Percentiles rank a stretch among this genome's conserved stretches.
Evolutionary conservation across 164 flowering plant genomes (phyloP).

Genomic region (Hamamelis virginiana): DNA sequence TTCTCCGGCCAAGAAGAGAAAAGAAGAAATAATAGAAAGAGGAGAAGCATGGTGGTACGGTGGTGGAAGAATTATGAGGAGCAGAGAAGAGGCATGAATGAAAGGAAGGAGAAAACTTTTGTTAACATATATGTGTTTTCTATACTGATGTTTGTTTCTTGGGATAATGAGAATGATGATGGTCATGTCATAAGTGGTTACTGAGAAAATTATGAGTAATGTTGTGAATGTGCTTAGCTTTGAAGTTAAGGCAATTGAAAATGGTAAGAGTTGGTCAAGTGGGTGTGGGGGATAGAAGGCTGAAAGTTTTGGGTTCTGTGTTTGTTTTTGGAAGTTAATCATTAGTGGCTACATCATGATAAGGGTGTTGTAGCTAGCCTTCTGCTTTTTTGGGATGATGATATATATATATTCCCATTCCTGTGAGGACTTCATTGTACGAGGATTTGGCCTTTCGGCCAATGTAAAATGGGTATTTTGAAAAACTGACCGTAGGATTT

Average conservation of each 20-base stretch:
- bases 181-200: neutral
- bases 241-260: conserved; percentile 45
- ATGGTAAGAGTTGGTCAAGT: conserved; percentile 8
- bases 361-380: too few relatives aligned
- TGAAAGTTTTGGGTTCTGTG: neutral
- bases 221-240: conserved; percentile 39
- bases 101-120: neutral
- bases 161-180: neutral
- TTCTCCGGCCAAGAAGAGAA: conserved; percentile 1
- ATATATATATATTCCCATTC: too few relatives aligned
- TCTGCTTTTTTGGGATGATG: too few relatives aligned
- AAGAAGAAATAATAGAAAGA: conserved; percentile 8
- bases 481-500: too few relatives aligned
- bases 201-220: neutral
- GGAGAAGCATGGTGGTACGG: conserved; percentile 3
- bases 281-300: conserved; percentile 1
- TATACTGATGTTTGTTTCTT: neutral
- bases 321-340: neutral
- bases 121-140: conserved; percentile 10
- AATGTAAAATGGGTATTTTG: too few relatives aligned
- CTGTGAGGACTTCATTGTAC: too few relatives aligned
- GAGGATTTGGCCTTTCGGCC: too few relatives aligned
- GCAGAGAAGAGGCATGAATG: conserved; percentile 25
- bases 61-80: conserved; percentile 24
- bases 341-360: too few relatives aligned